phyloP scores from a whole-genome alignment of 805 yeast genomes.

The Wickerhamiella kurtzmanii region DNA sequence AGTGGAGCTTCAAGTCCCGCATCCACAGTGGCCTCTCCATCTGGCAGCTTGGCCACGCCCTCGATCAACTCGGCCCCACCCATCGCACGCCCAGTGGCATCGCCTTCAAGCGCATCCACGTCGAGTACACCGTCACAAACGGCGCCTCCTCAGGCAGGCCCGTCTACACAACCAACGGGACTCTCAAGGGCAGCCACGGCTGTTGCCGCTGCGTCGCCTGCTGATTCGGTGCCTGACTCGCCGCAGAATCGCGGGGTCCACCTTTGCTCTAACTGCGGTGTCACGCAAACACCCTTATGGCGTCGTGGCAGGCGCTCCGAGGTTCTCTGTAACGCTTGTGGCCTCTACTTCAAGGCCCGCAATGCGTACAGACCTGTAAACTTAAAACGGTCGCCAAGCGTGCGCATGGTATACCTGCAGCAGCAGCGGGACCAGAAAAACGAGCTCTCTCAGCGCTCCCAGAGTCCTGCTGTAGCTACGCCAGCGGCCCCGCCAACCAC shows the following conservation, averaged over 20 bases:
- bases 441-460: background rate
- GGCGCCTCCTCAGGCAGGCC: background rate
- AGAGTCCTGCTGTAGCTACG: too few species aligned
- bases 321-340: slow-evolving; percentile 93
- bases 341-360: slow-evolving; percentile 54
- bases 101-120: background rate
- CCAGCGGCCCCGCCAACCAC: slow-evolving; percentile 1
- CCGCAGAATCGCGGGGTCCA: slow-evolving; percentile 11
- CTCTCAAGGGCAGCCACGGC: background rate
- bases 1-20: too few species aligned
- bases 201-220: background rate
- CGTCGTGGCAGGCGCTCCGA: slow-evolving; percentile 84
- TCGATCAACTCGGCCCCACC: too few species aligned
- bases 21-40: too few species aligned
- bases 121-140: background rate
- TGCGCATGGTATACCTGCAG: slow-evolving; percentile 5
- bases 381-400: slow-evolving; percentile 32
- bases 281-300: slow-evolving; percentile 90
- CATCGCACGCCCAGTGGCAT: too few species aligned
- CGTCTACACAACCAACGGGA: background rate
- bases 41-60: too few species aligned
- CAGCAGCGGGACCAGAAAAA: background rate
- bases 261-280: slow-evolving; percentile 79
- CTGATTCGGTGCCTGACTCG: background rate
- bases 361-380: slow-evolving; percentile 53